phyloP scores from a whole-genome alignment of 208 protist genomes.

The Phytomonas sp. region DNA sequence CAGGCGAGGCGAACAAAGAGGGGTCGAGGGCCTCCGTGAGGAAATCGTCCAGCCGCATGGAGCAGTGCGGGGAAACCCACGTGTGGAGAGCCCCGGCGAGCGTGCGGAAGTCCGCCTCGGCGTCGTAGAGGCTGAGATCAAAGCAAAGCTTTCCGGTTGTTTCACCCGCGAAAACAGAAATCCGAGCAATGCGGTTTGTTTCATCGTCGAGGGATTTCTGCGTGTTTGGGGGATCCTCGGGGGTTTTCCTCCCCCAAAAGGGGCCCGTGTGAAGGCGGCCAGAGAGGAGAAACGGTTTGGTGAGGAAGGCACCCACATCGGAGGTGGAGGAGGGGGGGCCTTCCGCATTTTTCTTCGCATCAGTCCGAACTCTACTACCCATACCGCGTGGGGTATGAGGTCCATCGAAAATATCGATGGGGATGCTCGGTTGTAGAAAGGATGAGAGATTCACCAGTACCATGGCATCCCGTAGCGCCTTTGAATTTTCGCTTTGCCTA shows the following conservation, averaged over 20 bases:
- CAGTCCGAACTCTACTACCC: neutral
- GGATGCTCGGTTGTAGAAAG: neutral
- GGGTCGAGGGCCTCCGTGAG: neutral
- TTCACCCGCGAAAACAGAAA: conserved; percentile 10
- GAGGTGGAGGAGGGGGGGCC: no score
- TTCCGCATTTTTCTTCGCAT: neutral
- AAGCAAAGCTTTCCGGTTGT: conserved; percentile 3
- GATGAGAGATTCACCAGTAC: neutral
- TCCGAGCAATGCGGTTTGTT: neutral
- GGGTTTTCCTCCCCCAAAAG: neutral
- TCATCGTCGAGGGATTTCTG: neutral
- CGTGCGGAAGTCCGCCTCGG: neutral
- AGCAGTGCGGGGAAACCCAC: neutral
- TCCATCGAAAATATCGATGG: neutral
- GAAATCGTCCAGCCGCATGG: neutral
- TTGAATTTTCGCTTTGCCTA: neutral
- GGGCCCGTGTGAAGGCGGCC: neutral
- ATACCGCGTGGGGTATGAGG: neutral
- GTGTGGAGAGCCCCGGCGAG: neutral
- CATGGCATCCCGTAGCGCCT: neutral
- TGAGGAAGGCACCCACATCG: neutral
- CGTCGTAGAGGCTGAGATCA: conserved; percentile 7
- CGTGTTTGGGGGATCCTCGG: neutral
- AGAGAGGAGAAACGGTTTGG: neutral
- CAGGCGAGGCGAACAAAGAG: neutral